A percentile compares a stretch with the other conserved stretches of the same genome.
Conservation (phyloP, 441 rosid species). For the Flueggea neowawraea region DNA sequence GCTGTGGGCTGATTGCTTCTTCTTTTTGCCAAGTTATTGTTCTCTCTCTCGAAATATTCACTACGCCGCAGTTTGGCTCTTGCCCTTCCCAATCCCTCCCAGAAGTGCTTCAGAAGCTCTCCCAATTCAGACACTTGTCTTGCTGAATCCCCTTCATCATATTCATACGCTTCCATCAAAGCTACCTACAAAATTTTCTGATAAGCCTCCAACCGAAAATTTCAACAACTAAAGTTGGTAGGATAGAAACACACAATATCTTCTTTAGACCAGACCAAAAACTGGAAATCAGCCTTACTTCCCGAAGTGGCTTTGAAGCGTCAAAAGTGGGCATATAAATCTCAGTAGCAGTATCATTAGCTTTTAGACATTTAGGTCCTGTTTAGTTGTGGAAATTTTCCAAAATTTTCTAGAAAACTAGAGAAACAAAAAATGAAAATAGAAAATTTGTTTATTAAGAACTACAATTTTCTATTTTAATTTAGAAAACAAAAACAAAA, state of each 20-base stretch:
- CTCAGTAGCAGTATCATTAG: constrained; percentile 83
- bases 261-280: too few species aligned
- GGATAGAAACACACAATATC: too few species aligned
- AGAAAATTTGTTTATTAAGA: too few species aligned
- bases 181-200: constrained; percentile 39
- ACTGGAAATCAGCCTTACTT: constrained; percentile 47
- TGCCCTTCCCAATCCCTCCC: constrained; percentile 78
- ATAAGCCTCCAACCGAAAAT: background rate
- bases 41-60: constrained; percentile 77
- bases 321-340: constrained; percentile 66
- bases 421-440: too few species aligned
- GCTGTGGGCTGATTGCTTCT: too few species aligned
- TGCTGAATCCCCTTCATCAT: constrained; percentile 71
- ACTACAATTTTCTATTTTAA: too few species aligned
- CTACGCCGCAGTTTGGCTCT: constrained; percentile 73
- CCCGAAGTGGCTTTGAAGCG: constrained; percentile 79
- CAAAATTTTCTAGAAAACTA: too few species aligned
- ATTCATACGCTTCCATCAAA: constrained; percentile 91
- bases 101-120: constrained; percentile 78
- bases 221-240: constrained; percentile 9
- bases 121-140: constrained; percentile 86
- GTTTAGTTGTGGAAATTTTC: too few species aligned
- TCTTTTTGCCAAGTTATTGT: constrained; percentile 54
- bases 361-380: constrained; percentile 84
- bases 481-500: too few species aligned